phyloP scores from a whole-genome alignment of 1,284 basidiomycete species.

The Cutaneotrichosporon sp. region DNA sequence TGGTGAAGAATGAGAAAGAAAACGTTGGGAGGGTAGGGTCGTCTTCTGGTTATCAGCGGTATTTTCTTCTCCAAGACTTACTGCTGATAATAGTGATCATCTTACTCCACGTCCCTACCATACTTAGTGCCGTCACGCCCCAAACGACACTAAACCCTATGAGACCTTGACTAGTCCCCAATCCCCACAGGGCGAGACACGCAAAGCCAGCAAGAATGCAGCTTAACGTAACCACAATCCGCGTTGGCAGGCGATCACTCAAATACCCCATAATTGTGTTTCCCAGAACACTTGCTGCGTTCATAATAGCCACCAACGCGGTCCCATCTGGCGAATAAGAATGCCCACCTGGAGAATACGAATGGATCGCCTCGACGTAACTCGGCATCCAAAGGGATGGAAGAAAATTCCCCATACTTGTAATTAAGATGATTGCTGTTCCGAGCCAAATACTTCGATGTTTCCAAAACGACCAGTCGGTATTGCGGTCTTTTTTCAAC shows the following conservation, averaged over 20 bases:
- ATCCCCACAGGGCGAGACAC: slow-evolving; percentile 52
- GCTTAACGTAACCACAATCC: slow-evolving; percentile 39
- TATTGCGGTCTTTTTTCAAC: background rate
- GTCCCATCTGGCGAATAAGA: slow-evolving; percentile 45
- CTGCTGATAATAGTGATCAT: slow-evolving; percentile 41
- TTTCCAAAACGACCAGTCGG: slow-evolving; percentile 38
- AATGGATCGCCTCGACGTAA: slow-evolving; percentile 42
- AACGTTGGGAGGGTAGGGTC: slow-evolving; percentile 42
- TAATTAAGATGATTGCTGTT: slow-evolving; percentile 41
- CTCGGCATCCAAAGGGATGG: slow-evolving; percentile 50
- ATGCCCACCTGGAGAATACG: slow-evolving; percentile 41
- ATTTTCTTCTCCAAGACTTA: slow-evolving; percentile 19
- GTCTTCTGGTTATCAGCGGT: slow-evolving; percentile 32
- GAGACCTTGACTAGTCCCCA: slow-evolving; percentile 40
- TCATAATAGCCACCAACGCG: slow-evolving; percentile 49
- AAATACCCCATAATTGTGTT: slow-evolving; percentile 46
- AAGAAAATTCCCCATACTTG: slow-evolving; percentile 50
- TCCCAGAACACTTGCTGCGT: slow-evolving; percentile 50
- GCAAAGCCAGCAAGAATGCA: slow-evolving; percentile 41
- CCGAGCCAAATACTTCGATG: slow-evolving; percentile 39
- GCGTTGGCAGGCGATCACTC: slow-evolving; percentile 42
- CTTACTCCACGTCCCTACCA: slow-evolving; percentile 42
- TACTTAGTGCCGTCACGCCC: slow-evolving; percentile 37
- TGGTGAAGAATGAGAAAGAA: slow-evolving; percentile 47
- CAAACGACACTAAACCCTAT: slow-evolving; percentile 40